Evolutionary conservation across 2,329 filamentous ascomycete species (phyloP).

Genomic region (Purpureocillium takamizusanense): DNA sequence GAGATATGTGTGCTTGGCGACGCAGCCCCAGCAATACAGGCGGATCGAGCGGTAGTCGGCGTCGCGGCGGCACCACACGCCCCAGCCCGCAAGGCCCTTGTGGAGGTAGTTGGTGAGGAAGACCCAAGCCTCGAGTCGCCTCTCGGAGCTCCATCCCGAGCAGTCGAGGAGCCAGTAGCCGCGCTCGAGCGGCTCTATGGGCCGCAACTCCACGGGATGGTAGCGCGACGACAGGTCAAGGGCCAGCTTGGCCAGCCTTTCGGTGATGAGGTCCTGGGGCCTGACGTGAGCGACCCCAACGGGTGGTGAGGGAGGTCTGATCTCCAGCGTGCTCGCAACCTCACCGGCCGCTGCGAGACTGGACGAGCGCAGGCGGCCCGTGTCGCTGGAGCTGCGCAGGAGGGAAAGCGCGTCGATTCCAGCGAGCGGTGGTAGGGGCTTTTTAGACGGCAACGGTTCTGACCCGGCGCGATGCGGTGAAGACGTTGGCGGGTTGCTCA

Average conservation of each 20-base stretch:
- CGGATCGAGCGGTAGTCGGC: conserved; percentile 39
- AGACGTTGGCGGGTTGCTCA: conserved; percentile 8
- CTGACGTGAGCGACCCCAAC: conserved; percentile 36
- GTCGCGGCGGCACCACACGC: conserved; percentile 46
- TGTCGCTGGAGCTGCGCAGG: conserved; percentile 20
- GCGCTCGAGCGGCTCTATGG: conserved; percentile 51
- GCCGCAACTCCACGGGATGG: conserved; percentile 28
- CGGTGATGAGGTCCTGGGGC: conserved; percentile 45
- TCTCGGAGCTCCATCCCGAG: conserved; percentile 37
- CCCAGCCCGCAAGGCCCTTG: conserved; percentile 56
- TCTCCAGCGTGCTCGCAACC: conserved; percentile 30
- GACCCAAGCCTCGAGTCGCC: conserved; percentile 49
- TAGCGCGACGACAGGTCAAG: conserved; percentile 44
- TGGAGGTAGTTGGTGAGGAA: conserved; percentile 52
- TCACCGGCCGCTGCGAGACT: conserved; percentile 8
- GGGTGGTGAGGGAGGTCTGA: conserved; percentile 45
- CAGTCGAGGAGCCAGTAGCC: conserved; percentile 69
- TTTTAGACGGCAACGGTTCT: conserved; percentile 20
- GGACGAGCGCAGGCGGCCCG: conserved; percentile 10
- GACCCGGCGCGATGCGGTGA: conserved; percentile 17
- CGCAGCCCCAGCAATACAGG: conserved; percentile 71
- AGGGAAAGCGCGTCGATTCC: conserved; percentile 8
- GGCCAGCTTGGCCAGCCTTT: conserved; percentile 40
- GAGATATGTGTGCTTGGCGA: conserved; percentile 65
- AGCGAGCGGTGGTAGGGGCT: conserved; percentile 8